Conservation (phyloP, 208 protist genomes). For the Leishmania amazonensis region DNA sequence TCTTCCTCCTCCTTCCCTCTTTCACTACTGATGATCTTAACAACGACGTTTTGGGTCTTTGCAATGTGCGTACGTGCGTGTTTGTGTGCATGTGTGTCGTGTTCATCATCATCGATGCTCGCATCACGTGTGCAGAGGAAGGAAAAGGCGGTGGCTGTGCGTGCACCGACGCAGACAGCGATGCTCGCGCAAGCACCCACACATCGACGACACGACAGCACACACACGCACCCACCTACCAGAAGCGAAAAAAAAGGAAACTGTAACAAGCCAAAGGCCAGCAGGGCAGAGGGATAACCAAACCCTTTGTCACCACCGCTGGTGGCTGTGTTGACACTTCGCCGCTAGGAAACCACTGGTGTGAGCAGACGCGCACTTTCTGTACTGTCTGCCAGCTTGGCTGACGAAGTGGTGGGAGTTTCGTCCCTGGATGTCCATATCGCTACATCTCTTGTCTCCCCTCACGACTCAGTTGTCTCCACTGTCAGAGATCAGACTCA, state of each 20-base stretch:
- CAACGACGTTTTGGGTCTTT: not conserved
- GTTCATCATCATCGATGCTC: not conserved
- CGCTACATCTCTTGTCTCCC: not conserved
- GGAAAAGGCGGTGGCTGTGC: not conserved
- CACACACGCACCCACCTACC: not conserved
- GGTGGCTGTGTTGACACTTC: not conserved
- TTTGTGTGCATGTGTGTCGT: not conserved
- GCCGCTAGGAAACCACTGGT: not conserved
- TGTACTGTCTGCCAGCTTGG: not conserved
- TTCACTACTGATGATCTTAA: not conserved
- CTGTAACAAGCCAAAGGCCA: not conserved
- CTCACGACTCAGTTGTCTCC: not conserved
- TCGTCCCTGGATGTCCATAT: not conserved
- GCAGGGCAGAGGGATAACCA: not conserved
- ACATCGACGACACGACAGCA: not conserved
- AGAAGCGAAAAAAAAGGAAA: not conserved
- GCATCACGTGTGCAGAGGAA: not conserved
- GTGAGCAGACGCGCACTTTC: not conserved
- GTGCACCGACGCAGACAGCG: not conserved
- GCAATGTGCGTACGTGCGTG: not conserved
- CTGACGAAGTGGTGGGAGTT: not conserved
- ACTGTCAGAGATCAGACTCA: not conserved
- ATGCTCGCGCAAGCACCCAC: not conserved
- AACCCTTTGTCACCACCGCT: not conserved
- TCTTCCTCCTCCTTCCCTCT: not conserved